Evolutionary conservation across 768 basidiomycete species (phyloP).

Genomic region (Mycena leptocephala): DNA sequence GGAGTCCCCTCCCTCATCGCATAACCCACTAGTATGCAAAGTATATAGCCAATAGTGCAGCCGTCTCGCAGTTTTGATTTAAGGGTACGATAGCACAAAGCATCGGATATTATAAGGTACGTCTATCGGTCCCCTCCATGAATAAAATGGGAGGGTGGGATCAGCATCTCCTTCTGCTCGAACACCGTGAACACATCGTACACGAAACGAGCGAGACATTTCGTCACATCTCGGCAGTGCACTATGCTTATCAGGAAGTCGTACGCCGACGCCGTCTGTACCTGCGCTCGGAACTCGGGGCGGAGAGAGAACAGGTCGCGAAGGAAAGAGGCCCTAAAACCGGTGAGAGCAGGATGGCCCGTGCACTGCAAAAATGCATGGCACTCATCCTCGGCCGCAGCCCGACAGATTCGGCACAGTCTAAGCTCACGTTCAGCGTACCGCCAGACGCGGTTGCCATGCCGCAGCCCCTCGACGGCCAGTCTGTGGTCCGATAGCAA

Average conservation of each 20-base stretch:
- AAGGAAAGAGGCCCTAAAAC: not conserved
- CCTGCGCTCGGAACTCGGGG: not conserved
- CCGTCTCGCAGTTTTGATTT: not conserved
- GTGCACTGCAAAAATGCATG: slow-evolving; percentile 8
- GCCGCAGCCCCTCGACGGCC: slow-evolving; percentile 13
- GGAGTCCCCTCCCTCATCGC: not conserved
- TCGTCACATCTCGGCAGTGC: not conserved
- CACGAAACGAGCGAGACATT: not conserved
- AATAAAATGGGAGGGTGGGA: not conserved
- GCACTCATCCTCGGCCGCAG: slow-evolving; percentile 10
- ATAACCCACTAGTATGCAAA: not conserved
- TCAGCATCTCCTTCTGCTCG: not conserved
- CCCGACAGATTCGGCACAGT: slow-evolving; percentile 3
- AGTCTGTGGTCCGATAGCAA: slow-evolving; percentile 17
- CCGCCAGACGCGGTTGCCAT: not conserved
- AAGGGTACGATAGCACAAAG: not conserved
- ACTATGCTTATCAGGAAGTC: not conserved
- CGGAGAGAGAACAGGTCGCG: not conserved
- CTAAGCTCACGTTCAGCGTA: not conserved
- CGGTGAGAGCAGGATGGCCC: not conserved
- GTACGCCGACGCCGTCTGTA: not conserved
- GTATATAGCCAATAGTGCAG: not conserved
- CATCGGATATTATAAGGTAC: not conserved
- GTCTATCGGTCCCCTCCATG: not conserved
- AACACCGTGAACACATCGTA: not conserved